Conservation (phyloP, 108 stramenopile species). For the Bacterosira constricta region DNA sequence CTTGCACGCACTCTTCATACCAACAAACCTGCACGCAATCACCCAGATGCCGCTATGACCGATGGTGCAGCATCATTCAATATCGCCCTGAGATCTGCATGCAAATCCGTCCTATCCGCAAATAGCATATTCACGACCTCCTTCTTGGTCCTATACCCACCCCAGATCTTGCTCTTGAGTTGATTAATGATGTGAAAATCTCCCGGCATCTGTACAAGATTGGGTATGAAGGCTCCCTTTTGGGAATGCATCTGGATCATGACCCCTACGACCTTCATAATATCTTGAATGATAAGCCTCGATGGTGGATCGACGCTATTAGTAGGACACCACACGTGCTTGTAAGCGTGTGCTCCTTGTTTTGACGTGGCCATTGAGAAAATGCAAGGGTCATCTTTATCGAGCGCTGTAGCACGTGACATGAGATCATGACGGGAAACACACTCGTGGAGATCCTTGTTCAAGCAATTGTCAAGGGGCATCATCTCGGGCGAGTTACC, state of each 20-base stretch:
- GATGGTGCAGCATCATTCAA: no score
- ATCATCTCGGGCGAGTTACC: slow-evolving; percentile 21
- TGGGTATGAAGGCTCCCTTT: no score
- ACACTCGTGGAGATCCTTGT: slow-evolving; percentile 16
- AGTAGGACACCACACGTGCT: background rate
- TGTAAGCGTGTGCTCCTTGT: background rate
- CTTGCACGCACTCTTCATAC: slow-evolving; percentile 4
- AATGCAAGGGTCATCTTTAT: background rate
- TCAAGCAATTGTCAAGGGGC: slow-evolving; percentile 11
- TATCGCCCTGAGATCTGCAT: no score
- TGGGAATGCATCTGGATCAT: no score
- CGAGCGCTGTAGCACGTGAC: background rate
- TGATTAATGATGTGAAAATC: no score
- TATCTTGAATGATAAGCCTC: slow-evolving; percentile 14
- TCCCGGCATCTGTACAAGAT: no score
- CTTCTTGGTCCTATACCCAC: no score
- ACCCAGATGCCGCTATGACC: no score
- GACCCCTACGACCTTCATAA: slow-evolving; percentile 10
- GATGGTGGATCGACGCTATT: slow-evolving; percentile 4
- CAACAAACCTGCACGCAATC: background rate
- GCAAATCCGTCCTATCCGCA: no score
- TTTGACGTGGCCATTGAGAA: slow-evolving; percentile 23
- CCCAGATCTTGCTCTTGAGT: no score
- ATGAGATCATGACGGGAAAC: background rate
- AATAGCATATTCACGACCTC: no score